A percentile compares a stretch with the other conserved stretches of the same genome.
Conservation (phyloP, 495 filamentous ascomycete genomes). For the Aspergillus haitiensis region DNA sequence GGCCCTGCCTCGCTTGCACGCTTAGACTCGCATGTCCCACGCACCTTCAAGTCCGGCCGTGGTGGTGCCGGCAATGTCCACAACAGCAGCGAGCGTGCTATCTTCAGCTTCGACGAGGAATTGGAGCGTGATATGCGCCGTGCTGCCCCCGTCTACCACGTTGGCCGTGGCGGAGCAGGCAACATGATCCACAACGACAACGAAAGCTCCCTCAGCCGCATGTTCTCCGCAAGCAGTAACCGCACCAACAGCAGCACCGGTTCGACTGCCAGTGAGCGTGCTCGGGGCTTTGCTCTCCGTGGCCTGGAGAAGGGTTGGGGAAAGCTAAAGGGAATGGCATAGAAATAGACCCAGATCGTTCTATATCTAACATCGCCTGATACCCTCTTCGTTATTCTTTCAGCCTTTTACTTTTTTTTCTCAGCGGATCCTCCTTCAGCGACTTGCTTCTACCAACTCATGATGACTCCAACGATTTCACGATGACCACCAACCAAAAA, state of each 20-base stretch:
- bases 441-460: conserved; percentile 17
- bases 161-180: conserved; percentile 86
- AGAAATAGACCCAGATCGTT: conserved; percentile 14
- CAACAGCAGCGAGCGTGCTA: conserved; percentile 61
- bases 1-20: conserved; percentile 54
- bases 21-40: conserved; percentile 40
- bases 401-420: conserved; percentile 9
- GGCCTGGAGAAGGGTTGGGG: conserved; percentile 49
- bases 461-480: conserved; percentile 31
- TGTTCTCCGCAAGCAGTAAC: conserved; percentile 41
- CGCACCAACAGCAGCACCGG: conserved; percentile 40
- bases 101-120: conserved; percentile 93
- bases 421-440: neutral
- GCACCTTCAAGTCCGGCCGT: conserved; percentile 72
- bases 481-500: conserved; percentile 31
- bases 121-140: conserved; percentile 66
- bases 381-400: conserved; percentile 4
- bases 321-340: conserved; percentile 45
- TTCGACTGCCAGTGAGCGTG: conserved; percentile 43
- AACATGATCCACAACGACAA: conserved; percentile 61
- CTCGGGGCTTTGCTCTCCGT: conserved; percentile 42
- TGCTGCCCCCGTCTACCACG: conserved; percentile 69
- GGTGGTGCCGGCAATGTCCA: conserved; percentile 91
- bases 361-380: neutral
- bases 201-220: conserved; percentile 37